Evolutionary conservation across 805 yeast genomes (phyloP), one percentile per base, ranked within the genome.

Genomic region (Priceomyces carsonii): DNA sequence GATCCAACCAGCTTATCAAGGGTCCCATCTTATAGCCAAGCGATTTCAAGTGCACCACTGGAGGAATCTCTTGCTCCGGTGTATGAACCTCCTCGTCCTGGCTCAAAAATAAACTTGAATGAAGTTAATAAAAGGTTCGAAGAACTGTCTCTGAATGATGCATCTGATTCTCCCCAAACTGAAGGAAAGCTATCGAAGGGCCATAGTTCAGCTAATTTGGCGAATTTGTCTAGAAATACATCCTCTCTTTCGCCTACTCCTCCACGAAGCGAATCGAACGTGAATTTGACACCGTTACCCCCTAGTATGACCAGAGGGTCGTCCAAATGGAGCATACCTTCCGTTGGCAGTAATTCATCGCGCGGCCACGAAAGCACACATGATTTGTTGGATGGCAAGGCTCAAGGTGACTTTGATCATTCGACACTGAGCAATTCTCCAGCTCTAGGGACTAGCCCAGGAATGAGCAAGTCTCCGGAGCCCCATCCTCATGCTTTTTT

Each of bases 11-110:
- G 45, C 8, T 35, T 87, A 44, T 79, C 84, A 14, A 66, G 78
- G 32, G 96, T 91, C 5, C 98, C 98, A 0, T 80, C 95, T 0
- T 91, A 91, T 59, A 74, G 73, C 6, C 81, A 85, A 20, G 97
- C 98, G 0, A 60, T 89, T 57, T 76, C 75, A 48, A 59, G 76
- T 2, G 80, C 72, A 29, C 56, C 54, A 8, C 59, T 71, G 8
- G 73, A 66, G 3, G 73, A 66, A 14, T 78, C 75, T 34, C 60
- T 82, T 17, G 81, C 96, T 2, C 97, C 97, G 0, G 73, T 75
- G 2, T 89, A 88, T 56, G 71, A 66, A 42, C 80, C 79, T 5
- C 76, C 77, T 3, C 47, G 61, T 10, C 69, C 68, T 3, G 71
- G 69, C 2, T 67, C 77, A 2, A 47, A 55, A 33, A 55, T 66